Base-by-base conservation (phyloP, 2,329 filamentous ascomycete genomes). In the Cercospora citrullina region DNA sequence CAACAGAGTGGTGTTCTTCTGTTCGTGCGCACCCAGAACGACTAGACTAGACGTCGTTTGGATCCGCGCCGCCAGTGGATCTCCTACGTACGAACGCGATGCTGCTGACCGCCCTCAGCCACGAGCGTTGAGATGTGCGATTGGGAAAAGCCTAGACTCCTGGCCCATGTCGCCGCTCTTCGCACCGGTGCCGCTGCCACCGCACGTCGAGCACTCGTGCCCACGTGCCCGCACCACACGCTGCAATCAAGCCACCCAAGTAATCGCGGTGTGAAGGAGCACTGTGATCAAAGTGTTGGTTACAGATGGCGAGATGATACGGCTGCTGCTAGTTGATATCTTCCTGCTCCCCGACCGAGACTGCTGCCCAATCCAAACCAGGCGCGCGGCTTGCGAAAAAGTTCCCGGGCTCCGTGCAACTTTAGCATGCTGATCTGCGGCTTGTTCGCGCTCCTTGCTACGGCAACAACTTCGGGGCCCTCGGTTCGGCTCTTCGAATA, bases 281-380 rank as follows among this genome's bases (percentile, higher is more conserved):
- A 36, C 28, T 31, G 55, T 36, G 28, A n/a, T 23, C 31, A 5
- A 31, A n/a, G 12, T 21, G 55, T 23, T 21, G 28, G 55, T 28
- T 33, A 33, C 55, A 58, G 28, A 58, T n/a, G 55, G 28, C 55
- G 28, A 36, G 31, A 36, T 26, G 55, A 31, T 31, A 9, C 31
- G 55, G 55, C 55, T 58, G 28, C 28, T 58, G 55, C 31, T 58
- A 23, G 28, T 53, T 33, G 55, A 58, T 31, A 31, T 33, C 28
- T 58, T 31, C 28, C 55, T 36, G 55, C 31, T 58, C 55, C 55
- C 55, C 55, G 30, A 18, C 28, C 55, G 55, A 58, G 31, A 58
- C 55, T 58, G 55, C 55, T 58, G 55, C 55, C 55, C 55, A 58
- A 58, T 21, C 31, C 55, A 5, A 26, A 53, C 48, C 10, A 28